Evolutionary conservation across 345 rosid genomes (phyloP), one percentile per base, ranked within the genome.

Genomic region (Eucalyptus leucophloia): DNA sequence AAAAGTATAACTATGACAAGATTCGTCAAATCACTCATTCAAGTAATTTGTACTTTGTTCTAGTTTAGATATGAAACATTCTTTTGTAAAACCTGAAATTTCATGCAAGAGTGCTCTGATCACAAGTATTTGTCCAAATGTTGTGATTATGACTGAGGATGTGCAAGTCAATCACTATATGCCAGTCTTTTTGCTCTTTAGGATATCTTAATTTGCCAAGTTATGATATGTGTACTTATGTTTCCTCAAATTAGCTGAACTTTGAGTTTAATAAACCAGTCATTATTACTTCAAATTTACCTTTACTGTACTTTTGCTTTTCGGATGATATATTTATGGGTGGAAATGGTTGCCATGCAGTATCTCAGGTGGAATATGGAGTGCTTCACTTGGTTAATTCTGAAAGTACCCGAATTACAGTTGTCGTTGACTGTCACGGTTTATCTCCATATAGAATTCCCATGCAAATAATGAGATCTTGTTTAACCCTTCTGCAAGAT

Each of bases 361-460:
- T 97, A 91, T 97, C 99, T 87, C 99, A 98, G 94, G 98, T 98
- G 47, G 99, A 98, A 91, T 92, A 94, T 28, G 99, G 98, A 37
- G 92, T 96, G 88, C 90, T 95, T 90, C 93, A 93, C 94, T 95
- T 96, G 77, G 90, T 95, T 81, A 92, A 87, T 88, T 92, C 93
- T 7, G 95, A 94, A 87, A 96, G 92, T 89, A 93, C 96, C 23
- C 96, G 95, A 89, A 95, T 98, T 88, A 93, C 96, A 7, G 99
- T 98, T 87, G 89, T 98, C 51, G 95, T 98, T 69, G 99, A 98
- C 90, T 98, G 99, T 94, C 96, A 94, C 90, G 98, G 98, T 88
- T 89, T 98, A 89, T 91, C 99, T 86, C 98, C 99, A 80, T 88
- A 95, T 88, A 93, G 94, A 92, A 94, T 97, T 89, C 99, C 99